Evolutionary conservation across 2,329 filamentous ascomycete species (phyloP).

Genomic region (Fusarium setosum): DNA sequence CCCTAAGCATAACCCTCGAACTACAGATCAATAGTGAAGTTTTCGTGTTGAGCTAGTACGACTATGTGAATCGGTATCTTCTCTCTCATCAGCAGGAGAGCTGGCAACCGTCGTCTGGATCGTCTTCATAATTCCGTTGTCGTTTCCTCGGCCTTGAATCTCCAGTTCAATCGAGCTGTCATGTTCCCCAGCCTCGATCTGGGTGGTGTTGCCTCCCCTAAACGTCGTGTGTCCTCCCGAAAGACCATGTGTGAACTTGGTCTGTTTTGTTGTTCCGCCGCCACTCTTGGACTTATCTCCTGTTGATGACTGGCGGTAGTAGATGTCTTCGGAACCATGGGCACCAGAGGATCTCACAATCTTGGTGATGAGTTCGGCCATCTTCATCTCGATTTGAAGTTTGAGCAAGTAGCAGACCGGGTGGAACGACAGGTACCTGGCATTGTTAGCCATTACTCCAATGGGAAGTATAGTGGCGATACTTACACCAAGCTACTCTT

Average conservation of each 20-base stretch:
- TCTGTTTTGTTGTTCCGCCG: not conserved
- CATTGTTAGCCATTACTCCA: not conserved
- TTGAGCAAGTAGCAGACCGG: conserved; percentile 61
- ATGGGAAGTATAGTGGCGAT: accelerated
- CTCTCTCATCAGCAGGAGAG: not conserved
- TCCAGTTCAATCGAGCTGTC: conserved; percentile 15
- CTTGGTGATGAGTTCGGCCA: conserved; percentile 60
- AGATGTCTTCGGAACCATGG: conserved; percentile 9
- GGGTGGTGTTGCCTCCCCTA: not conserved
- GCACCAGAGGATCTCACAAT: conserved; percentile 27
- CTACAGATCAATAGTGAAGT: conserved; percentile 9
- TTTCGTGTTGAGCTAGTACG: conserved; percentile 26
- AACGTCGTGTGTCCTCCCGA: not conserved
- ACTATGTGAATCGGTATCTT: conserved; percentile 22
- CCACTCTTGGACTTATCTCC: not conserved
- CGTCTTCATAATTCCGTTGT: conserved; percentile 31
- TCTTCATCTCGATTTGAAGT: conserved; percentile 62
- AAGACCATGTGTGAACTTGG: not conserved
- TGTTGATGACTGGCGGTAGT: conserved; percentile 10
- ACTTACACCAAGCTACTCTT: conserved; percentile 41
- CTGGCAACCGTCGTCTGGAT: conserved; percentile 33
- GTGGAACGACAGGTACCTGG: conserved; percentile 50
- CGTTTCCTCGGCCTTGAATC: not conserved
- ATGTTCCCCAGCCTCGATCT: conserved; percentile 17
- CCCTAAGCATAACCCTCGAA: not conserved